A percentile compares a stretch with the other conserved stretches of the same genome.
Conservation (phyloP, 1,139 yeast genomes). For the Hanseniaspora sp. region DNA sequence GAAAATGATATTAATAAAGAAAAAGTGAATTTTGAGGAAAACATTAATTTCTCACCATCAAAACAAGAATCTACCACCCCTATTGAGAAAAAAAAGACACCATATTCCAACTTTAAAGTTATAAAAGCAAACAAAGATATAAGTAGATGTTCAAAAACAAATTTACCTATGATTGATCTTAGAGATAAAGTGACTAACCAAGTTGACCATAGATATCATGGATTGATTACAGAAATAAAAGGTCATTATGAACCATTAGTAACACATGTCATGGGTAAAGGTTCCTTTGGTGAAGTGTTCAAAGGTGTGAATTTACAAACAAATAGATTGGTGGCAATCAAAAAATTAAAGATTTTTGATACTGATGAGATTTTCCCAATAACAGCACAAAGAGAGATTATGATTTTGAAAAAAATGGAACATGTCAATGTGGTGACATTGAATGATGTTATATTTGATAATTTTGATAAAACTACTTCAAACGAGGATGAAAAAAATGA, state of each 20-base stretch:
- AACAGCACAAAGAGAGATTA: constrained; percentile 87
- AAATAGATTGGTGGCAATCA: constrained; percentile 64
- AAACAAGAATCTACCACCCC: background rate
- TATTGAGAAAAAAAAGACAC: background rate
- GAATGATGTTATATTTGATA: constrained; percentile 70
- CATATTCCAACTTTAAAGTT: constrained; percentile 12
- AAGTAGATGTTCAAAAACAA: background rate
- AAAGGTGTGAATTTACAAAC: constrained; percentile 49
- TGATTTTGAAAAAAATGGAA: constrained; percentile 59
- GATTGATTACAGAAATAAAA: constrained; percentile 1
- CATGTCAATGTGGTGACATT: constrained; percentile 67
- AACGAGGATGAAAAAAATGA: background rate
- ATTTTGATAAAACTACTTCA: constrained; percentile 18
- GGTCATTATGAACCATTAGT: constrained; percentile 12
- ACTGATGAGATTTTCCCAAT: constrained; percentile 90
- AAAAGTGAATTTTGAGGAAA: background rate
- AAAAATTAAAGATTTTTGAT: constrained; percentile 69
- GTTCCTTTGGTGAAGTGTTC: constrained; percentile 81
- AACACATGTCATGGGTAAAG: constrained; percentile 64
- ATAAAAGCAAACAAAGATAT: constrained; percentile 7
- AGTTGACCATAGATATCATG: constrained; percentile 1
- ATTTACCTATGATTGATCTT: constrained; percentile 8
- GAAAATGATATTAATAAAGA: background rate
- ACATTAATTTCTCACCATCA: background rate
- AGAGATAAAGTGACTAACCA: background rate